Evolutionary conservation across 805 yeast genomes (phyloP), one percentile per base, ranked within the genome.

Genomic region (Wickerhamomyces hampshirensis): DNA sequence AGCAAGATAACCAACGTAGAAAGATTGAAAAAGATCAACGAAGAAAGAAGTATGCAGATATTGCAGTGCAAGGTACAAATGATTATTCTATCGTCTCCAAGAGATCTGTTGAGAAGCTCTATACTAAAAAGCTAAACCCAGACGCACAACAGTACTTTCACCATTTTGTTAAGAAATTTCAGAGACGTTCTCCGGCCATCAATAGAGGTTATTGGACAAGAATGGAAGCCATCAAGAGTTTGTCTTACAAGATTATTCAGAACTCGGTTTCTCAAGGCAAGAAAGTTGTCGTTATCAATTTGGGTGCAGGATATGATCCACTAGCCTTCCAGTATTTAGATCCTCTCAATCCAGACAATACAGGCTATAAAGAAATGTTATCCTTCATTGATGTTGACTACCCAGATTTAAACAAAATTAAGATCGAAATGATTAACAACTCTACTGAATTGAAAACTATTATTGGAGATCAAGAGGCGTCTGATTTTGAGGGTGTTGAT

Each of bases 161-260:
- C 38, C 66, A 69, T 45, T 84, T 84, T 59, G 94, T 85, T 3
- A 69, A 70, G 23, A 77, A 75, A 41, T 69, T 75, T 2, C 76
- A 75, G 34, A 65, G 89, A 54, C 62, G 95, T 31, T 78, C 91
- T 0, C 94, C 95, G 0, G 79, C 84, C 4, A 83, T 84, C 26
- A 85, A 85, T 50, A 62, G 94, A 46, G 94, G 94, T 0, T 84
- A 84, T 57, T 84, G 93, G 89, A 63, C 82, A 9, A 65, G 95
- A 39, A 77, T 84, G 77, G 77, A 80, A 47, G 75, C 85, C 3
- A 78, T 85, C 33, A 69, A 74, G 42, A 65, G 66, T 28, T 58
- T 74, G 27, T 63, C 84, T 11, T 59, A 65, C 18, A 59, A 68
- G 18, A 74, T 84, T n/a, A 54, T 71, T 3, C 34, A 48, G 8